A percentile compares a stretch with the other conserved stretches of the same genome.
Evolutionary conservation across 169 alveolate genomes (phyloP).

Genomic region (Babesia caballi): DNA sequence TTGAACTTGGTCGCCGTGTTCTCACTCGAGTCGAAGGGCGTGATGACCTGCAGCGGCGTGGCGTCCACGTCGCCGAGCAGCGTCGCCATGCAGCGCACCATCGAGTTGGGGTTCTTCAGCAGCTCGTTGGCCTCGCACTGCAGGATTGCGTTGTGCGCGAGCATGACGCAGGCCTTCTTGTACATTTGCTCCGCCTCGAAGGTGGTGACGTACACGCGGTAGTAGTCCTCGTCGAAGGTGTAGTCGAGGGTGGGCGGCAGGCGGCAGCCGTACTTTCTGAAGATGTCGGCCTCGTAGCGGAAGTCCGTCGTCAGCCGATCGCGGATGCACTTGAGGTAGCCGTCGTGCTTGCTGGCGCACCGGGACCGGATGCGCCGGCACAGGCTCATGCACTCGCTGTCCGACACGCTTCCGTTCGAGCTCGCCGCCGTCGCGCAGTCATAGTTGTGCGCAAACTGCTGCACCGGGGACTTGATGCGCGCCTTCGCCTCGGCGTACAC

Average conservation of each 20-base stretch:
- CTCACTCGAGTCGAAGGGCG: not conserved
- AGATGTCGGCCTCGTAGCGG: not conserved
- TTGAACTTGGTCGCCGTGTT: slow-evolving; percentile 4
- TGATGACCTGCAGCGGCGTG: not conserved
- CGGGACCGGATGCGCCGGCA: not conserved
- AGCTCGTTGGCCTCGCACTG: slow-evolving; percentile 25
- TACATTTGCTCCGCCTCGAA: slow-evolving; percentile 10
- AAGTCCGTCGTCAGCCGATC: not conserved
- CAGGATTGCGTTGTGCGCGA: slow-evolving; percentile 10
- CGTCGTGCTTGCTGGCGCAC: slow-evolving; percentile 7
- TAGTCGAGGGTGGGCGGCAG: slow-evolving; percentile 19
- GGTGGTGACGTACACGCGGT: slow-evolving; percentile 9
- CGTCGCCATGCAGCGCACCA: slow-evolving; percentile 8
- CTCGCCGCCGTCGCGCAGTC: slow-evolving; percentile 24
- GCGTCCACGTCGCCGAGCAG: not conserved
- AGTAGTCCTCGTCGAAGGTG: slow-evolving; percentile 12
- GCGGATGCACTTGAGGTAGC: slow-evolving; percentile 19
- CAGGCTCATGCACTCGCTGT: not conserved
- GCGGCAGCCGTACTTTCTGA: slow-evolving; percentile 17
- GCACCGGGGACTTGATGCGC: not conserved
- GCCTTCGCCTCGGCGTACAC: not conserved
- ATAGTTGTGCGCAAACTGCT: slow-evolving; percentile 12
- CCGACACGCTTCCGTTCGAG: not conserved
- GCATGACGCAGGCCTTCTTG: slow-evolving; percentile 8
- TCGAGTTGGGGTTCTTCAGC: not conserved